phyloP scores from a whole-genome alignment of 345 rosid species.

The Noccaea bulbosa region DNA sequence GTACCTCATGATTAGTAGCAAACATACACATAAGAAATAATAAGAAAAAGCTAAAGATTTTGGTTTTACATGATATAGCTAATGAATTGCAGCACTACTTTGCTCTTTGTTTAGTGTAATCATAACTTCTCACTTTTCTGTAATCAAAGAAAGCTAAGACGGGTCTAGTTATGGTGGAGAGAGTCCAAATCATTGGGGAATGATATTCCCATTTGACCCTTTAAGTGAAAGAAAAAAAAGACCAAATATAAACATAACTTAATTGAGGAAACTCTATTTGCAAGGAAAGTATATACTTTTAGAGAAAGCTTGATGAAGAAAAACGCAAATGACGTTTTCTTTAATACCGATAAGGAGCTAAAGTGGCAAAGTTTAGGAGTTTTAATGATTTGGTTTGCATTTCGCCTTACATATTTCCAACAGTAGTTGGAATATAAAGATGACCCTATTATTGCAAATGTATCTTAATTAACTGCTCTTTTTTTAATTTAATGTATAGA shows the following conservation, averaged over 20 bases:
- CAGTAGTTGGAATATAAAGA: constrained; percentile 36
- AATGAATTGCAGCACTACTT: constrained; percentile 37
- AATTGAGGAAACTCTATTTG: constrained; percentile 44
- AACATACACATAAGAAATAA: not conserved
- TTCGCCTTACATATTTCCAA: constrained; percentile 41
- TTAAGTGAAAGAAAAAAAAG: constrained; percentile 7
- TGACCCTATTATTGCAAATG: constrained; percentile 30
- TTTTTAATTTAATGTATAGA: constrained; percentile 11
- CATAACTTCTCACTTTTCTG: constrained; percentile 33
- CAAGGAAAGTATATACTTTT: constrained; percentile 46
- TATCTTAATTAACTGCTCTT: not conserved
- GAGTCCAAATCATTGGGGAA: constrained; percentile 50
- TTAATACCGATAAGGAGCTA: constrained; percentile 31
- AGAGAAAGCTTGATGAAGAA: constrained; percentile 37
- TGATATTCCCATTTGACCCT: constrained; percentile 42
- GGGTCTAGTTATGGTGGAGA: constrained; percentile 30
- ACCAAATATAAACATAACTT: constrained; percentile 32
- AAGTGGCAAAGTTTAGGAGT: constrained; percentile 44
- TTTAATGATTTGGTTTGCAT: constrained; percentile 45
- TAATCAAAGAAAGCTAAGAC: constrained; percentile 33
- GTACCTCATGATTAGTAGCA: constrained; percentile 26
- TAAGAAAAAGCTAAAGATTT: constrained; percentile 29
- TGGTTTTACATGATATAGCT: constrained; percentile 32
- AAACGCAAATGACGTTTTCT: constrained; percentile 35
- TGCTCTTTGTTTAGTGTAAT: constrained; percentile 39